A percentile compares a stretch with the other conserved stretches of the same genome.
phyloP scores from a whole-genome alignment of 441 rosid species.

The Gossypium gossypioides region DNA sequence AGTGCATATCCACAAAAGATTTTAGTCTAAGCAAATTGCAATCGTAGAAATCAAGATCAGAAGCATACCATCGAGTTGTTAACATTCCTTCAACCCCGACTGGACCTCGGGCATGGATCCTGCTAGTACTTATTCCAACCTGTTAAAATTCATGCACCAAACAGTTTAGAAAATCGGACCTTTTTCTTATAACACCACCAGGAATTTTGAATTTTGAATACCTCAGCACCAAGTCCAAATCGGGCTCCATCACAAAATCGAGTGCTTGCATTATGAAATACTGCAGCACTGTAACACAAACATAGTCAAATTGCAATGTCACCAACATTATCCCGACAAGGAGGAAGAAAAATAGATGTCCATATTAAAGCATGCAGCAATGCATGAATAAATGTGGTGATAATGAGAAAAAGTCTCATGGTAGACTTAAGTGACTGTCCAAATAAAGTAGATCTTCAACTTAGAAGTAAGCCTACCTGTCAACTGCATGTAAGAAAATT shows the following conservation, averaged over 20 bases:
- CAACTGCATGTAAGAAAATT: slow-evolving; percentile 27
- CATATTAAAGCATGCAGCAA: not conserved
- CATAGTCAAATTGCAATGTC: slow-evolving; percentile 1
- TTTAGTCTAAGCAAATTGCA: not conserved
- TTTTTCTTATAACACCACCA: not conserved
- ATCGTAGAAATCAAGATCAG: not conserved
- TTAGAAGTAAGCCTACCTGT: slow-evolving; percentile 26
- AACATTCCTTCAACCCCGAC: slow-evolving; percentile 74
- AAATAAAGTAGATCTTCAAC: not conserved
- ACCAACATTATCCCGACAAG: not conserved
- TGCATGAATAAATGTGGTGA: not conserved
- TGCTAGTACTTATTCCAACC: slow-evolving; percentile 74
- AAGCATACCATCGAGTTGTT: slow-evolving; percentile 56
- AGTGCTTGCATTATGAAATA: slow-evolving; percentile 70
- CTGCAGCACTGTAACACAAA: slow-evolving; percentile 52
- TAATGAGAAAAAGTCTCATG: not conserved
- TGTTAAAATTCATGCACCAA: slow-evolving; percentile 19
- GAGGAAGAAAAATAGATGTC: not conserved
- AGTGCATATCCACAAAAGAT: not conserved
- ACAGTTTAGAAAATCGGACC: not conserved
- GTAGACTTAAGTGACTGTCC: not conserved
- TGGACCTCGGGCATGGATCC: slow-evolving; percentile 77
- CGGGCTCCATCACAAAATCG: slow-evolving; percentile 77
- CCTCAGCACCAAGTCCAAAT: slow-evolving; percentile 81
- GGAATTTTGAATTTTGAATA: slow-evolving; percentile 15